Conservation (phyloP, 2,329 filamentous ascomycete species). For the Diaporthe australafricana region DNA sequence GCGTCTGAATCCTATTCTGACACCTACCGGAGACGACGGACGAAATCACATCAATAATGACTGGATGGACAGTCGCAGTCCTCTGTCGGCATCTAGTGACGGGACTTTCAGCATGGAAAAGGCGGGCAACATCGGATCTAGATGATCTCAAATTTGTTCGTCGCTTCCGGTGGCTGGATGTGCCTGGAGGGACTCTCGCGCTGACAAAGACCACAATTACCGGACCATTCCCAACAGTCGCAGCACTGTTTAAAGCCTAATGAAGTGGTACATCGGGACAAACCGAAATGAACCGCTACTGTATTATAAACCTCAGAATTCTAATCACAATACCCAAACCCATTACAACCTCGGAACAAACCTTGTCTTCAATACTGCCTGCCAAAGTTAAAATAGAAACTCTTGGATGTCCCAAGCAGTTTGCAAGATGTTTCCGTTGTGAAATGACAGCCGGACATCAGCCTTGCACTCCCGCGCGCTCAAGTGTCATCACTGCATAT, state of each 20-base stretch:
- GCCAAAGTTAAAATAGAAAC: background rate
- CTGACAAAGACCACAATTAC: background rate
- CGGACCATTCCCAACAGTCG: background rate
- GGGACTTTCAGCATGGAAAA: constrained; percentile 2
- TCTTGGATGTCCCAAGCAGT: too few species aligned
- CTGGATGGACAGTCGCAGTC: background rate
- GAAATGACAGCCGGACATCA: background rate
- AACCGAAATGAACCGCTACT: too few species aligned
- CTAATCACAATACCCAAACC: background rate
- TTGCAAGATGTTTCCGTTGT: background rate
- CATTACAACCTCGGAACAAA: background rate
- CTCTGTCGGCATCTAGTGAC: constrained; percentile 5
- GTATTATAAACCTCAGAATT: background rate
- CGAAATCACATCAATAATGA: background rate
- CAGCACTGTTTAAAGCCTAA: background rate
- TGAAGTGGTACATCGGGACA: background rate
- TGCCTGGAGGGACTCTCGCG: too few species aligned
- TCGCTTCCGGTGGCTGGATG: background rate
- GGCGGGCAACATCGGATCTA: background rate
- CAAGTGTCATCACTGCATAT: too few species aligned
- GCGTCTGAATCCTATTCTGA: constrained; percentile 21
- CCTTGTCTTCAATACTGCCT: background rate
- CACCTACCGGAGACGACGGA: constrained; percentile 1
- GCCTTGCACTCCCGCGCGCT: background rate
- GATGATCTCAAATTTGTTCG: background rate